Base-by-base conservation (phyloP, 371 early-diverging fungal species). In the Chytridiales sp. region DNA sequence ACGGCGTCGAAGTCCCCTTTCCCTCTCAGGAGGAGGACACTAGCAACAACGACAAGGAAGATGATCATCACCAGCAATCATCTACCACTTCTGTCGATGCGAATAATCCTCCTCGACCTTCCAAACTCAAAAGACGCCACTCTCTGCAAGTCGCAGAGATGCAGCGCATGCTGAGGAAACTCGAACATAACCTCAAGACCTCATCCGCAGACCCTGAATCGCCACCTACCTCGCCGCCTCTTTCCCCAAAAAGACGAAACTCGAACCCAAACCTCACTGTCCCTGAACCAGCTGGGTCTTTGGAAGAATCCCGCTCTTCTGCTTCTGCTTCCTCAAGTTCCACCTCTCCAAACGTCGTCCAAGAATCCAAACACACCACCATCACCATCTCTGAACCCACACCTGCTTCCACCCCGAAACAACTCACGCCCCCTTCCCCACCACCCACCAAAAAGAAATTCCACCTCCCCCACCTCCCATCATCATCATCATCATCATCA, bases 131-230 rank as follows among this genome's bases (percentile, higher is more conserved):
- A 38, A 44, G 61, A 31, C 49, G 66, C 9, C 66, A 66, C 49
- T 27, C 30, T 29, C 22, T 66, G 24, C 66, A 66, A 47, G 66
- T 66, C 22, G 60, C 66, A 15, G 66, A 66, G 31, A 55, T 66
- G 66, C 66, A 66, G 56, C 43, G 66, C 15, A 8, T 50, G 32
- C 38, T 66, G 49, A 43, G 66, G 13, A 49, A 48, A 29, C 42
- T 60, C 27, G 66, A 66, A 31, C 4, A 41, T 21, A 52, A 56
- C 24, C n/a, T n/a, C n/a, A n/a, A 17, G 47, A 3, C 15, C 47
- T 22, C 3, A 8, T 5, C n/a, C 17, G 39, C 19, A 21, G 5
- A 48, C 22, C 42, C 2, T 27, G 3, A 13, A 11, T 31, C n/a
- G n/a, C n/a, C n/a, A n/a, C n/a, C n/a, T n/a, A n/a, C n/a, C n/a